These are phyloP conservation scores for Phytopythium sindhum DNA, from an alignment of 352 stramenopile genomes.

Conservation along the genomic window DNA sequence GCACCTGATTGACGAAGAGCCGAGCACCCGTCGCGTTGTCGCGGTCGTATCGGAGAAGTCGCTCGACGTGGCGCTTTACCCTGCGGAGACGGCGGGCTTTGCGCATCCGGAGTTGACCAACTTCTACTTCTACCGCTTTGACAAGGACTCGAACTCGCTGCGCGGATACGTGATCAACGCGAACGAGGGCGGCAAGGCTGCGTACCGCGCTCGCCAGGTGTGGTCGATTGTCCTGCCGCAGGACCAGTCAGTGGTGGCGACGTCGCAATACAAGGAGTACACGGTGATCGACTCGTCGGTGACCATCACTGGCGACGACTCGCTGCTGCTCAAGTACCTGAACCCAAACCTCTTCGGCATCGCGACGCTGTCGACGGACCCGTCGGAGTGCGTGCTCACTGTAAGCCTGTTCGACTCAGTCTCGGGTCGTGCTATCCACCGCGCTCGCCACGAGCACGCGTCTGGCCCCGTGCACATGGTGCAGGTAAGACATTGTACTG, in stretches of 20 bases:
- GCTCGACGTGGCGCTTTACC: conserved; percentile 56
- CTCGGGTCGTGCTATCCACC: conserved; percentile 91
- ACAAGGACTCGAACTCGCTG: conserved; percentile 39
- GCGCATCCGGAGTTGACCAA: conserved; percentile 55
- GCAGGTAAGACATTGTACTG: conserved; percentile 29
- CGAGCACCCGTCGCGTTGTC: conserved; percentile 47
- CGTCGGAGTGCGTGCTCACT: conserved; percentile 43
- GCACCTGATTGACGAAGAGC: conserved; percentile 54
- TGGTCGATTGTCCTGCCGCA: conserved; percentile 71
- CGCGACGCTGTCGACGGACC: conserved; percentile 74
- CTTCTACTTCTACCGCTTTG: conserved; percentile 84
- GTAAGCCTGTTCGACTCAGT: conserved; percentile 95
- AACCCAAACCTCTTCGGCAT: conserved; percentile 96
- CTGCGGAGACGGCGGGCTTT: conserved; percentile 31
- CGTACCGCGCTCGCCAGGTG: conserved; percentile 46
- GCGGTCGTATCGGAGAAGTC: conserved; percentile 51
- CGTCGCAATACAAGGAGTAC: conserved; percentile 55
- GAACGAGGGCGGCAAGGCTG: conserved; percentile 12
- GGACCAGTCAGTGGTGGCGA: conserved; percentile 52
- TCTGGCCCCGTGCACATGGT: conserved; percentile 60
- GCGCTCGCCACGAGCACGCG: conserved; percentile 84
- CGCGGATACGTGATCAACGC: conserved; percentile 52
- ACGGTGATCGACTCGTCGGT: conserved; percentile 72
- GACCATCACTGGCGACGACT: conserved; percentile 93
- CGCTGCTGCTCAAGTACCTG: conserved; percentile 96